phyloP scores from a whole-genome alignment of 441 rosid species.

The Erodium trifolium region DNA sequence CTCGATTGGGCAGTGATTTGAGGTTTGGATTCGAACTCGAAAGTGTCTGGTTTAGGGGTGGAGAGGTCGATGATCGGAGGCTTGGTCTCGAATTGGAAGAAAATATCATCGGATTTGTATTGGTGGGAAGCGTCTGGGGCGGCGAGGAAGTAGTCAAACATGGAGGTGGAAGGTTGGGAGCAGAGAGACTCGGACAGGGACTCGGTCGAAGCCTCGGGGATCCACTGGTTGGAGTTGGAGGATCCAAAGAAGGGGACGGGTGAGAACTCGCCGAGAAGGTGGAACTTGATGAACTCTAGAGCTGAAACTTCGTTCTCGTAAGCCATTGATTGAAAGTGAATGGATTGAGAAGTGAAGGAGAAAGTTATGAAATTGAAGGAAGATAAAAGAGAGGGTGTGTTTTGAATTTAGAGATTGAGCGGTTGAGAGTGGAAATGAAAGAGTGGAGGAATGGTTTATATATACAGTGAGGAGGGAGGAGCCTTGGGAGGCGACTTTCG shows the following conservation, averaged over 20 bases:
- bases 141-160: conserved; percentile 13
- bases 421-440: not conserved
- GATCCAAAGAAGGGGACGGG: conserved; percentile 21
- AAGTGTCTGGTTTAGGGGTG: conserved; percentile 17
- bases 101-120: not conserved
- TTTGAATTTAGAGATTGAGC: too few species aligned
- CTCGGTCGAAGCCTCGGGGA: conserved; percentile 3
- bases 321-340: not conserved
- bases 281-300: conserved; percentile 40
- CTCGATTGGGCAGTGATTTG: not conserved
- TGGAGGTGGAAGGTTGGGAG: not conserved
- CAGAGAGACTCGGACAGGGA: too few species aligned
- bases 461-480: not conserved
- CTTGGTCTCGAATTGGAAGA: conserved; percentile 21
- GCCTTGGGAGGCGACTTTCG: not conserved
- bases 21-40: conserved; percentile 20
- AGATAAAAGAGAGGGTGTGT: not conserved
- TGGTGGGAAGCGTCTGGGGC: not conserved
- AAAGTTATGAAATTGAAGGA: not conserved
- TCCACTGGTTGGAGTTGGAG: conserved; percentile 18
- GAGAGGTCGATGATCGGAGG: conserved; percentile 21
- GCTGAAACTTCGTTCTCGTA: conserved; percentile 22
- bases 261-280: conserved; percentile 43
- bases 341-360: not conserved
- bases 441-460: not conserved